Evolutionary conservation across 768 basidiomycete genomes (phyloP), one percentile per base, ranked within the genome.

Genomic region (Russula olivacea): DNA sequence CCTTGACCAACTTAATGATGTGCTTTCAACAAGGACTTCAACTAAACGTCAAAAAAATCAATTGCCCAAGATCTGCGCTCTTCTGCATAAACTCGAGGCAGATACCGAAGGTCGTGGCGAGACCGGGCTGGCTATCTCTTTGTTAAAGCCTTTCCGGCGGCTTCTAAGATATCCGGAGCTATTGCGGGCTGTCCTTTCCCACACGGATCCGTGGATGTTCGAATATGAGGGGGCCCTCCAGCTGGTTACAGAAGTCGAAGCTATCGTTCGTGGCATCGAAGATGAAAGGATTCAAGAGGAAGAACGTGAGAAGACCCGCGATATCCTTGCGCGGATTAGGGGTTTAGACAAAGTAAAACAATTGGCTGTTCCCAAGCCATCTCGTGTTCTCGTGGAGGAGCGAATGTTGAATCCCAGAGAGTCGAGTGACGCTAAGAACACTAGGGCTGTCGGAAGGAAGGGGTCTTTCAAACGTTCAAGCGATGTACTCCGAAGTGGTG

Each of bases 161-260:
- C 79, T 99, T 36, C 84, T 97, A 71, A 98, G 98, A 74, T 97
- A 98, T 73, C 96, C 97, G 3, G 81, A 98, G 38, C 83, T 98
- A 51, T 98, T 98, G 77, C 96, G 98, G 75, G 97, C 96, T 72
- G 81, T 98, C 17, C 84, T 98, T 59, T 98, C 89, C 76, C 92
- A 93, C 75, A 97, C 95, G 15, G 97, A 99, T 69, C 93, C 96
- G 2, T 94, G 92, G 66, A 93, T 95, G 4, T 93, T 89, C 70
- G 97, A 99, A 76, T 98, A 97, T 71, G 97, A 99, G 73, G 89
- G 88, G 71, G 97, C 95, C 14, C 77, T 96, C 49, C 88, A 89
- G 72, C 95, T 98, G 91, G 94, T 98, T 0, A 91, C 93, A n/a
- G 94, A 98, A 73, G 91, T 98, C 8, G 96, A 99, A 76, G 86